These are phyloP conservation scores for Kickxella alabastrina DNA, from an alignment of 192 early-diverging fungal species.

Conservation along the genomic window DNA sequence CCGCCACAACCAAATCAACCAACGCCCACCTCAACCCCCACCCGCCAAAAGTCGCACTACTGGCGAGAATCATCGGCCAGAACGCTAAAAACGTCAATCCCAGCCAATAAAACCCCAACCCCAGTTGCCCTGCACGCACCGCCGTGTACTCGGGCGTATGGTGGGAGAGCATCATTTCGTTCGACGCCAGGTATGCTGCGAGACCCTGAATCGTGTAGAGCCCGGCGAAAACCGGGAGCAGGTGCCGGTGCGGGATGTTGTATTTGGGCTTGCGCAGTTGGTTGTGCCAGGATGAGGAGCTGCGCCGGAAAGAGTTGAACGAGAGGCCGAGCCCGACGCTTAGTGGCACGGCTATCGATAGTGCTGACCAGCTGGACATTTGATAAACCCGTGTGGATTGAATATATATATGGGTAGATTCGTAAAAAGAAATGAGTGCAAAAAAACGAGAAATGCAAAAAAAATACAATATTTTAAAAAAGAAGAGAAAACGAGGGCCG, in stretches of 20 bases:
- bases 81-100: conserved; percentile 36
- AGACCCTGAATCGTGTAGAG: conserved; percentile 32
- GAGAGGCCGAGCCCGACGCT: conserved; percentile 25
- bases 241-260: conserved; percentile 22
- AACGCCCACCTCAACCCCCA: conserved; percentile 28
- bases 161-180: conserved; percentile 29
- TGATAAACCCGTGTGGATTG: background rate
- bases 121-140: conserved; percentile 31
- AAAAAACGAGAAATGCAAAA: background rate
- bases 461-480: too few species aligned
- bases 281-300: conserved; percentile 28
- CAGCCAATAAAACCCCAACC: conserved; percentile 47
- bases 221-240: conserved; percentile 25
- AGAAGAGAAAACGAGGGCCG: too few species aligned
- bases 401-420: background rate
- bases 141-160: conserved; percentile 25
- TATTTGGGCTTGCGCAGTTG: conserved; percentile 40
- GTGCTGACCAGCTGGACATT: conserved; percentile 43
- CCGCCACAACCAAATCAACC: conserved; percentile 23
- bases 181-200: conserved; percentile 26
- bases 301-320: conserved; percentile 17
- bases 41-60: conserved; percentile 16
- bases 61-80: conserved; percentile 38
- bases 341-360: conserved; percentile 36
- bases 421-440: background rate